These are phyloP conservation scores for Obelidium mucronatum DNA, from an alignment of 192 early-diverging fungal species.

Conservation along the genomic window DNA sequence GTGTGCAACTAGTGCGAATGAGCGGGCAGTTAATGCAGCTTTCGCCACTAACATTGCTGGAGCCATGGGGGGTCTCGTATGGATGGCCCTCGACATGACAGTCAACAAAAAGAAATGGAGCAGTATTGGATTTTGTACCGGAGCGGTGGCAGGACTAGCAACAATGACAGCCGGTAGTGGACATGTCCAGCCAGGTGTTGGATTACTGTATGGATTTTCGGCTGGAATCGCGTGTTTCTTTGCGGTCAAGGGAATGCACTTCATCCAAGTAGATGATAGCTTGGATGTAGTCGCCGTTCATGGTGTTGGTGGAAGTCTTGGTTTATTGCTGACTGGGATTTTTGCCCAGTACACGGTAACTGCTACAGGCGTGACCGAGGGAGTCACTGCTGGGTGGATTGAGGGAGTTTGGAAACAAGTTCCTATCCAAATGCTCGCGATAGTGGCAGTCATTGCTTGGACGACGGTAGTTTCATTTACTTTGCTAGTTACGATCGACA, in stretches of 20 bases:
- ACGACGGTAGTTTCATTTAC: constrained; percentile 75
- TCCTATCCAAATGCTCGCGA: constrained; percentile 74
- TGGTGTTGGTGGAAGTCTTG: constrained; percentile 80
- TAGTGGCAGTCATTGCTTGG: constrained; percentile 74
- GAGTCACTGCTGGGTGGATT: constrained; percentile 76
- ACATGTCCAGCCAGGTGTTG: constrained; percentile 70
- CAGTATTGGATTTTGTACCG: constrained; percentile 82
- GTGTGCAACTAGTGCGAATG: constrained; percentile 69
- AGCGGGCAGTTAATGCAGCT: constrained; percentile 76
- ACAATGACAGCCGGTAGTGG: constrained; percentile 83
- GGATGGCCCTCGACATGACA: constrained; percentile 74
- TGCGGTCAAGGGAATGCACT: constrained; percentile 67
- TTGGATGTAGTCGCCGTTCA: constrained; percentile 62
- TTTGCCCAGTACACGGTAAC: constrained; percentile 80
- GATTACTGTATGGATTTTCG: constrained; percentile 73
- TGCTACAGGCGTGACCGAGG: constrained; percentile 49
- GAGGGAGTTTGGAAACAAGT: constrained; percentile 82
- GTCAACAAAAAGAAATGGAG: constrained; percentile 69
- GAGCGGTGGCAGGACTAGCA: constrained; percentile 83
- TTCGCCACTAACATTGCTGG: constrained; percentile 78
- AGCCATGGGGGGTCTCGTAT: constrained; percentile 72
- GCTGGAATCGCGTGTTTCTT: constrained; percentile 69
- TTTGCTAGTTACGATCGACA: constrained; percentile 71
- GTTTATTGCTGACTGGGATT: constrained; percentile 80
- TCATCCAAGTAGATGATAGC: constrained; percentile 74